Percentiles rank a stretch among this genome's conserved stretches.
phyloP scores from a whole-genome alignment of 1,284 basidiomycete genomes.

The Blastosporella zonata region DNA sequence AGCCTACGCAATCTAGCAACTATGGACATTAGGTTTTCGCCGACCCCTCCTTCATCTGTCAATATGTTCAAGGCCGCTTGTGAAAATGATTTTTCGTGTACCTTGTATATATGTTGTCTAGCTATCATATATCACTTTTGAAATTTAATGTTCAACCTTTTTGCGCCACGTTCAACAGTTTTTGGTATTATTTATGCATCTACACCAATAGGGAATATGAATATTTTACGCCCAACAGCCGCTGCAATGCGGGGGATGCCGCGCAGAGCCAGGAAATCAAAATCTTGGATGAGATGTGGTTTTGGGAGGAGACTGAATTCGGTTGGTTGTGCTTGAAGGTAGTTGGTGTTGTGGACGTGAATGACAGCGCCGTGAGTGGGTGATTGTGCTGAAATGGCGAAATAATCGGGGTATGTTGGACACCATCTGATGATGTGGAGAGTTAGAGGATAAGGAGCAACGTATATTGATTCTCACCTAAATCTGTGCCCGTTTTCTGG shows the following conservation, averaged over 20 bases:
- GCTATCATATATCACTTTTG: neutral
- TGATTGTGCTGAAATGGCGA: slow-evolving; percentile 65
- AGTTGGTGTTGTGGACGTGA: slow-evolving; percentile 63
- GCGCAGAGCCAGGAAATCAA: slow-evolving; percentile 64
- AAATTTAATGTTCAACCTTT: neutral
- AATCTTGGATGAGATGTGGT: slow-evolving; percentile 65
- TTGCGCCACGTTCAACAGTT: neutral
- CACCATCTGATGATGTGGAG: slow-evolving; percentile 56
- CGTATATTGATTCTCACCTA: slow-evolving; percentile 41
- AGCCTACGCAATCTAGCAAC: slow-evolving; percentile 19
- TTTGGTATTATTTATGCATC: slow-evolving; percentile 33
- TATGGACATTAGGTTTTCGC: slow-evolving; percentile 30
- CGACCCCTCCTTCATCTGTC: neutral
- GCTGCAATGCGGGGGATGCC: slow-evolving; percentile 64
- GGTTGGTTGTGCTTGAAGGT: slow-evolving; percentile 61
- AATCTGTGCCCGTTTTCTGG: slow-evolving; percentile 65
- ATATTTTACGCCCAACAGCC: slow-evolving; percentile 56
- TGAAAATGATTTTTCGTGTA: slow-evolving; percentile 10
- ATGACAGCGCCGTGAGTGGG: slow-evolving; percentile 60
- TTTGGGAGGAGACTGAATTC: slow-evolving; percentile 53
- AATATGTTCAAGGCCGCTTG: slow-evolving; percentile 1
- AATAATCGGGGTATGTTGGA: slow-evolving; percentile 68
- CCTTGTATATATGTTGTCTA: slow-evolving; percentile 9
- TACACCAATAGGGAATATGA: slow-evolving; percentile 48
- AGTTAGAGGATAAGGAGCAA: slow-evolving; percentile 5